Base-by-base conservation (phyloP, 2,329 filamentous ascomycete genomes). In the Colletotrichum sublineola region DNA sequence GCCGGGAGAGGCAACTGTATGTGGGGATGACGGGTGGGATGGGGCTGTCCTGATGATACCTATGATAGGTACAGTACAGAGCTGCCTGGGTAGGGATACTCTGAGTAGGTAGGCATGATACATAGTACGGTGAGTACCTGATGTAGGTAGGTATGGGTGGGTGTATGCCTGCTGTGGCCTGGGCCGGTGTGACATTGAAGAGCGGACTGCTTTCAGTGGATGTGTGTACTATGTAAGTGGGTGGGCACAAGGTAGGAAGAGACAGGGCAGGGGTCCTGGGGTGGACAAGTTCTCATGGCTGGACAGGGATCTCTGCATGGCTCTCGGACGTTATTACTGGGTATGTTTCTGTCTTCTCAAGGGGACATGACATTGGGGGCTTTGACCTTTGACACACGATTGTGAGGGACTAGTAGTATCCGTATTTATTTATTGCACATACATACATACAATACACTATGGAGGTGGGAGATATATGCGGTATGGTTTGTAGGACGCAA, bases 341-440 rank as follows among this genome's bases (percentile, higher is more conserved):
- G 38, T 53, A 72, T 68, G 69, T 72, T n/a, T n/a, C n/a, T n/a
- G n/a, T n/a, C n/a, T 72, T 72, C 69, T 72, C 18, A 48, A 71
- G 63, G 68, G 63, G 46, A 24, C 15, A 42, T n/a, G n/a, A n/a
- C n/a, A 29, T 31, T 58, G n/a, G n/a, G 46, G 33, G 24, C 29
- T 53, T 29, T 44, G 12, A 14, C 48, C 65, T 44, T 57, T 38
- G 66, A n/a, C n/a, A 63, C 58, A 62, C 48, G 29, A 24, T 48
- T 36, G 44, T 48, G 44, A 36, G 36, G 36, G 9, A 36, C 36
- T 36, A 48, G 38, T n/a, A n/a, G n/a, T n/a, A n/a, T n/a, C n/a
- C n/a, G n/a, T n/a, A n/a, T n/a, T n/a, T n/a, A n/a, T n/a, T n/a
- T n/a, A n/a, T n/a, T n/a, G n/a, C n/a, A n/a, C n/a, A n/a, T n/a